A percentile compares a stretch with the other conserved stretches of the same genome.
Conservation (phyloP, 1,284 basidiomycete species). For the Cryptococcus floricola region DNA sequence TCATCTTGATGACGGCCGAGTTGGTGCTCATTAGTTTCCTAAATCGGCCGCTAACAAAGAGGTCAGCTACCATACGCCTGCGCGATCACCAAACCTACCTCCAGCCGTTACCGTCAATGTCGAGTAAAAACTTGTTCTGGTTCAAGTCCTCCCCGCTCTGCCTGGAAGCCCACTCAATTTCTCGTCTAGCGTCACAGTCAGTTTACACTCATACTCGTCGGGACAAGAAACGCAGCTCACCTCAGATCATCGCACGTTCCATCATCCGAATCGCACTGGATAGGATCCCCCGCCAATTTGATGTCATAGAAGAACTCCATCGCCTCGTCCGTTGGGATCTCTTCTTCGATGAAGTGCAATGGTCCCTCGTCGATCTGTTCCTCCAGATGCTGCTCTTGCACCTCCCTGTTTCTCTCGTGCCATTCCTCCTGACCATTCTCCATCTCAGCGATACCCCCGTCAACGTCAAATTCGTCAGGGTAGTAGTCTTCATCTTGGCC, state of each 20-base stretch:
- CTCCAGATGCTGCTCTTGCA: slow-evolving; percentile 46
- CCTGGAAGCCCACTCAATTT: slow-evolving; percentile 37
- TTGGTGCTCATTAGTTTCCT: slow-evolving; percentile 50
- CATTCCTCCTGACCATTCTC: neutral
- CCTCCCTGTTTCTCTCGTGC: slow-evolving; percentile 29
- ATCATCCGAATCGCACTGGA: slow-evolving; percentile 44
- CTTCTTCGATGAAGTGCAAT: slow-evolving; percentile 23
- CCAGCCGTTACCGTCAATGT: slow-evolving; percentile 54
- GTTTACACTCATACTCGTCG: neutral
- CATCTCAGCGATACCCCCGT: neutral
- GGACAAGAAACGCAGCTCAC: slow-evolving; percentile 3
- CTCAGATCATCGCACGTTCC: slow-evolving; percentile 42
- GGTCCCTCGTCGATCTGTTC: slow-evolving; percentile 34
- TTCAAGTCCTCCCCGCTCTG: slow-evolving; percentile 32
- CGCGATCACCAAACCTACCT: slow-evolving; percentile 21
- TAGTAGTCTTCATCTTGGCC: slow-evolving; percentile 9
- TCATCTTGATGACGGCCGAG: slow-evolving; percentile 52
- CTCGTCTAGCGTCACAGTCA: slow-evolving; percentile 17
- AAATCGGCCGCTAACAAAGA: slow-evolving; percentile 32
- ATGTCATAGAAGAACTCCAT: slow-evolving; percentile 43
- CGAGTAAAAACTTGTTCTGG: slow-evolving; percentile 51
- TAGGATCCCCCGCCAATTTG: slow-evolving; percentile 38
- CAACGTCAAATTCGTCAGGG: neutral
- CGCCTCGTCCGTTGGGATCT: slow-evolving; percentile 12
- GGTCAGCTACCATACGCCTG: neutral